These are phyloP conservation scores for Pichia paraexigua DNA, from an alignment of 805 yeast genomes.

Conservation along the genomic window DNA sequence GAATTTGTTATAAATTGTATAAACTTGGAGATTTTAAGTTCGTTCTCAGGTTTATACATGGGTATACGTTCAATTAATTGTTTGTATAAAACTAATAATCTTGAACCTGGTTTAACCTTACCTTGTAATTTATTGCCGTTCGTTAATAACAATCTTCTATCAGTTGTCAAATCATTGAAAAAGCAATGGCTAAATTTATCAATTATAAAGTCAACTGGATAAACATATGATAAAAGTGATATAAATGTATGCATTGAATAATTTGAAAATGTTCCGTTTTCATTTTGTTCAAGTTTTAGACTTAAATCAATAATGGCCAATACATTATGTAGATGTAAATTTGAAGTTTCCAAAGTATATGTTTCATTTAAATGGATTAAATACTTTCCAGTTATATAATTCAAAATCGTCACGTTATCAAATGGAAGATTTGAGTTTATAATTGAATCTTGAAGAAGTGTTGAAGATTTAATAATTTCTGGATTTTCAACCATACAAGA, in stretches of 20 bases:
- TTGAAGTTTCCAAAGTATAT: not conserved
- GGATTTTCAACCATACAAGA: not conserved
- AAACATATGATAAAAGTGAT: slow-evolving; percentile 16
- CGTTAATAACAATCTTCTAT: slow-evolving; percentile 19
- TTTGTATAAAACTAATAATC: slow-evolving; percentile 24
- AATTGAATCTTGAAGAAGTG: not conserved
- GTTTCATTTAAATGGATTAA: not conserved
- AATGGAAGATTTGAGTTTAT: not conserved
- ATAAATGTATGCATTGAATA: slow-evolving; percentile 25
- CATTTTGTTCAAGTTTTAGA: slow-evolving; percentile 11
- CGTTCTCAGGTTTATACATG: slow-evolving; percentile 17
- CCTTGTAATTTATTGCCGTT: slow-evolving; percentile 22
- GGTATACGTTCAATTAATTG: slow-evolving; percentile 18
- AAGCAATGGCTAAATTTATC: slow-evolving; percentile 17
- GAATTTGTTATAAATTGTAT: slow-evolving; percentile 15
- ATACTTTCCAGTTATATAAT: slow-evolving; percentile 1
- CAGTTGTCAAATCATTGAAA: slow-evolving; percentile 4
- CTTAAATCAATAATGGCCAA: slow-evolving; percentile 20
- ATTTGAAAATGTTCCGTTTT: slow-evolving; percentile 2
- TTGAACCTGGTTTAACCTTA: slow-evolving; percentile 27
- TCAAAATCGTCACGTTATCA: not conserved
- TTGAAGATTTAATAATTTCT: not conserved
- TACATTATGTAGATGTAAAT: slow-evolving; percentile 4
- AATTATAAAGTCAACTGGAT: slow-evolving; percentile 17
- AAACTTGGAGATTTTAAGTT: slow-evolving; percentile 10